Evolutionary conservation across 1,139 yeast genomes (phyloP), one percentile per base, ranked within the genome.

Genomic region (Magnusiomyces tetraspermus): DNA sequence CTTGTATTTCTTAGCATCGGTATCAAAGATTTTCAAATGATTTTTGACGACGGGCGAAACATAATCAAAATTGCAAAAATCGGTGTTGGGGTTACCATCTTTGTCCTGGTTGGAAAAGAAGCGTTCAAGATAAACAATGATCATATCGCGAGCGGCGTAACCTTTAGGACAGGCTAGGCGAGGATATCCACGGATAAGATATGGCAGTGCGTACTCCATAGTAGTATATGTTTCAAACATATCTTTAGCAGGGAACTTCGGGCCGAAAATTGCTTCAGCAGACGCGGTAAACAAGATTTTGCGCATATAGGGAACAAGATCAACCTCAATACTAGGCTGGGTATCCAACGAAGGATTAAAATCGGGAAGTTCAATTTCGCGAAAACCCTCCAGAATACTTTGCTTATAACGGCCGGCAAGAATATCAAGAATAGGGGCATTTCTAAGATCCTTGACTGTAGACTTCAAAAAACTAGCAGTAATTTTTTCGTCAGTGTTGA

Each of bases 201-300:
- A 19, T 10, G 55, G 48, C 28, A 54, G 37, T 28, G 46, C 42
- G 21, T n/a, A 8, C 23, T 54, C 57, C 30, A 51, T 52, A 10
- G 11, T 36, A n/a, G 37, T 31, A 31, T 50, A 54, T 22, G 37
- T 48, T 24, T 47, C 48, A 15, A 23, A 33, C 30, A 51, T 45
- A 10, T 46, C 51, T 11, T 52, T 53, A 19, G 50, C 40, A 10
- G 57, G 57, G 19, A 54, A 52, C 3, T 44, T 40, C 2, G 46
- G 41, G 6, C 57, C 57, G 49, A 52, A 54, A 6, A 54, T 40
- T 2, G 57, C 46, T n/a, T 42, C 33, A 22, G 50, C 47, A 15
- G 55, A 52, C 1, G 57, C 57, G n/a, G 46, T 49, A 33, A 46
- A 52, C 48, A 49, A 37, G 19, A 45, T 42, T 19, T 46, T n/a